Evolutionary conservation across 805 yeast species (phyloP), one percentile per base, ranked within the genome.

Genomic region (Candida krabiensis): DNA sequence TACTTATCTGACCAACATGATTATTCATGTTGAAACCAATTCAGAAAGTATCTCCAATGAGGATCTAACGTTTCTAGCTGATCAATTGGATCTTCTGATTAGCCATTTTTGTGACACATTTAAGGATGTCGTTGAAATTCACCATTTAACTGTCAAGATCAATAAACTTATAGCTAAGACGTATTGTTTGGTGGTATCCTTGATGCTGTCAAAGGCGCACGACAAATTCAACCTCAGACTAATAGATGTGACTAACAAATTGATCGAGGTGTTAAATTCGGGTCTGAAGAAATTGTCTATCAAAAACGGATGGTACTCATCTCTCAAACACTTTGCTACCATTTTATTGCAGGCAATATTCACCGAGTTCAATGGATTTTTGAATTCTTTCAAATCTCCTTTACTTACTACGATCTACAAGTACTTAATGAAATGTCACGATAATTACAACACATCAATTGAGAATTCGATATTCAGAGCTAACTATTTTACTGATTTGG

Each of bases 321-420:
- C 55, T 2, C 28, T 53, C 8, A 64, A 64, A 38, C 66, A 63
- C 32, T 19, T 60, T 19, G 49, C 62, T 13, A 34, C 58, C 14
- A 47, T 60, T 4, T 25, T 60, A 9, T 41, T 64, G 19, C 61
- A 59, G 37, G 43, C 49, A 13, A 43, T 63, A 2, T 60, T 60
- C 32, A 47, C 54, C 12, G 55, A 51, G 28, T 64, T 64, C 35
- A 52, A 53, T 30, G 69, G 69, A 2, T 64, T 64, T 25, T 45
- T 64, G 16, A 63, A 61, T 33, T 54, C 60, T 9, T 51, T 37
- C 37, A 64, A 64, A 36, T 36, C 32, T 18, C 46, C 48, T 6
- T 24, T 64, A 17, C 38, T 62, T 18, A 58, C 58, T 6, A 27
- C 53, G 4, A 22, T 55, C 6, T 64, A 64, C 41, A 63, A 59